phyloP scores from a whole-genome alignment of 2,329 filamentous ascomycete genomes.

The Blastomyces silverae region DNA sequence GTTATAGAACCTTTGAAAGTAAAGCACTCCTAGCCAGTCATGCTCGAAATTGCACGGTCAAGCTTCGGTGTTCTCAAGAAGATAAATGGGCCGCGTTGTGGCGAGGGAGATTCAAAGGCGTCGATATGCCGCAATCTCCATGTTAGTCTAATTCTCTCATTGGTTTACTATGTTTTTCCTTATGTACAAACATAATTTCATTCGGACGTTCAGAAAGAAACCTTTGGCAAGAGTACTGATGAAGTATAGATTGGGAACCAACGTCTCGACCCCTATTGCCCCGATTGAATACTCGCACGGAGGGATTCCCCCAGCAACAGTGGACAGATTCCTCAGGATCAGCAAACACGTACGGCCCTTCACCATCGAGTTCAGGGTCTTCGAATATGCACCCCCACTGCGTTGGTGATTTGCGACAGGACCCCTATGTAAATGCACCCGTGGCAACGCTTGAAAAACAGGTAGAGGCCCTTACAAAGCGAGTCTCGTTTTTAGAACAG shows the following conservation, averaged over 20 bases:
- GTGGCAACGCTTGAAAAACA: not conserved
- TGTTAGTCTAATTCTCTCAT: not conserved
- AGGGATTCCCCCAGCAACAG: not conserved
- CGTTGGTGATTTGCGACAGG: not conserved
- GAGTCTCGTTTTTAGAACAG: slow-evolving; percentile 8
- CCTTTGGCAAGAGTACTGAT: not conserved
- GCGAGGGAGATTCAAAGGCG: slow-evolving; percentile 9
- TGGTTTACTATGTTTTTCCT: not conserved
- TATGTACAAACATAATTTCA: not conserved
- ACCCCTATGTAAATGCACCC: too few relatives aligned
- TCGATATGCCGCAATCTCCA: not conserved
- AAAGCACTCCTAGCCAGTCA: not conserved
- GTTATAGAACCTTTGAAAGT: slow-evolving; percentile 8
- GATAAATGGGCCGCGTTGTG: slow-evolving; percentile 10
- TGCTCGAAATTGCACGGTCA: not conserved
- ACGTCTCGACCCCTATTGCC: not conserved
- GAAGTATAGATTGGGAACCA: slow-evolving; percentile 8
- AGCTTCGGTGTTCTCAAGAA: slow-evolving; percentile 5
- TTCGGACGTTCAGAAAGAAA: not conserved
- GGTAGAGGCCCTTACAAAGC: not conserved
- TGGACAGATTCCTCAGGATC: not conserved
- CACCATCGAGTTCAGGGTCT: not conserved
- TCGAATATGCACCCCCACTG: not conserved
- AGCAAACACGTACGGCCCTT: not conserved
- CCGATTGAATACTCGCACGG: not conserved